Percentiles rank a stretch among this genome's conserved stretches.
phyloP scores from a whole-genome alignment of 2,329 filamentous ascomycete species.

The Metarhizium robertsii region DNA sequence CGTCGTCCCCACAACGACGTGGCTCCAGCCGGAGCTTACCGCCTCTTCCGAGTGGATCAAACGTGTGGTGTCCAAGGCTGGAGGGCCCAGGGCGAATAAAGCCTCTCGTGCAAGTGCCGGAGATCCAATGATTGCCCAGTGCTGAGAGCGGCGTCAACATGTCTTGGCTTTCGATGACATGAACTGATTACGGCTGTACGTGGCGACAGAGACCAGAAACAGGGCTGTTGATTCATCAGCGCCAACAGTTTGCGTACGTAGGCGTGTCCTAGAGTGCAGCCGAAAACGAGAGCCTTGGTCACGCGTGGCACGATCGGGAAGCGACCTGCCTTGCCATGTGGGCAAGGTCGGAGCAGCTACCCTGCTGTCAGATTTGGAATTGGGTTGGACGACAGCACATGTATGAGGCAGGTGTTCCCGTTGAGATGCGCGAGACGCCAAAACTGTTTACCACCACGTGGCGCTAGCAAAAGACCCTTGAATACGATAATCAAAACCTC shows the following conservation, averaged over 20 bases:
- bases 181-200: background rate
- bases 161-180: background rate
- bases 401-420: no score
- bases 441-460: background rate
- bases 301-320: background rate
- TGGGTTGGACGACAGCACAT: background rate
- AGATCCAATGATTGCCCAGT: background rate
- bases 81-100: background rate
- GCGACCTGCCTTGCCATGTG: background rate
- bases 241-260: background rate
- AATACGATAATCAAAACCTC: background rate
- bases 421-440: no score
- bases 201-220: background rate
- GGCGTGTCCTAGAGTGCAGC: background rate
- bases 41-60: constrained; percentile 3
- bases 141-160: background rate
- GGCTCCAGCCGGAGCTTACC: constrained; percentile 8
- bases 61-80: background rate
- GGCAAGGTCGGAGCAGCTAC: background rate
- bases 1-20: constrained; percentile 4
- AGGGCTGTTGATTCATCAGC: background rate
- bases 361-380: background rate
- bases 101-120: background rate
- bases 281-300: background rate
- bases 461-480: background rate